phyloP scores from a whole-genome alignment of 1,284 basidiomycete genomes.

The Ustilago hordei region DNA sequence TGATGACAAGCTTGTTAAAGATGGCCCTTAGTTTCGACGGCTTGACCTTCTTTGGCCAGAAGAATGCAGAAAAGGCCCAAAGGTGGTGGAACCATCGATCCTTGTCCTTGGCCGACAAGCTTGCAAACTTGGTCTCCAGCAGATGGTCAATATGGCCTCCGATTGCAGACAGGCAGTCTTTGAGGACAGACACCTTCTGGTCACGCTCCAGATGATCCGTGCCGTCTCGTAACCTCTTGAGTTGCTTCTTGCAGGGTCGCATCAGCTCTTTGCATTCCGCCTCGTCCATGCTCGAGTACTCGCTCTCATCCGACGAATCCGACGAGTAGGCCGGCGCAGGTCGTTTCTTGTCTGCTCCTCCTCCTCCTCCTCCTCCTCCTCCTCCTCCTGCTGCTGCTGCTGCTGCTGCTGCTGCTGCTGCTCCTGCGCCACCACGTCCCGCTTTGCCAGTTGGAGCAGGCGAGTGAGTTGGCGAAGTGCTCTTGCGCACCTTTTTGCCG shows the following conservation, averaged over 20 bases:
- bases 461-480: slow-evolving; percentile 41
- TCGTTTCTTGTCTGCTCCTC: slow-evolving; percentile 45
- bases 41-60: slow-evolving; percentile 88
- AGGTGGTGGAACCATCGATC: slow-evolving; percentile 91
- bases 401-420: slow-evolving; percentile 18
- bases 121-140: slow-evolving; percentile 77
- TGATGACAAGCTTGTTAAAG: slow-evolving; percentile 62
- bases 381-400: slow-evolving; percentile 14
- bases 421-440: slow-evolving; percentile 21
- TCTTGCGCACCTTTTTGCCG: slow-evolving; percentile 46
- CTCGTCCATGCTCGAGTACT: slow-evolving; percentile 87
- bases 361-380: not conserved
- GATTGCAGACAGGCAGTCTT: slow-evolving; percentile 93
- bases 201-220: slow-evolving; percentile 92
- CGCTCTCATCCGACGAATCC: slow-evolving; percentile 57
- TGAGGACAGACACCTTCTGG: slow-evolving; percentile 93
- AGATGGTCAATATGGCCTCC: slow-evolving; percentile 91
- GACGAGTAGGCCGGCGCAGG: slow-evolving; percentile 49
- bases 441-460: slow-evolving; percentile 49
- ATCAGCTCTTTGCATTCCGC: slow-evolving; percentile 92
- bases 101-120: slow-evolving; percentile 80
- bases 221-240: slow-evolving; percentile 90
- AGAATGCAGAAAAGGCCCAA: slow-evolving; percentile 86
- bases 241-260: slow-evolving; percentile 94
- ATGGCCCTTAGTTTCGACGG: slow-evolving; percentile 62